phyloP scores from a whole-genome alignment of 2,329 filamentous ascomycete genomes.

The Ophiognomonia clavigignenti-juglandacearum region DNA sequence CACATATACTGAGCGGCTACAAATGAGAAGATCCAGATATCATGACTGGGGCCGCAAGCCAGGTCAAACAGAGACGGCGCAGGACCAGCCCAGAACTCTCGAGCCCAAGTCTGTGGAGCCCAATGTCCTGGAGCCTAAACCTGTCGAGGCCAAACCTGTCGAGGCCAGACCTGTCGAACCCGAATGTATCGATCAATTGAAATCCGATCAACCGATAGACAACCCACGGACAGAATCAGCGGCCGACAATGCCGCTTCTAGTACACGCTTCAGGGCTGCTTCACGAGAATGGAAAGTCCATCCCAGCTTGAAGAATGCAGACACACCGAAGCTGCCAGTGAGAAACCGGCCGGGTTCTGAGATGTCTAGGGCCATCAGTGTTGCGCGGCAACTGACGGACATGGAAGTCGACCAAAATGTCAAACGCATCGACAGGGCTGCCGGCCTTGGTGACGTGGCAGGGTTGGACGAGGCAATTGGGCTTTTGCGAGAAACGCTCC shows the following conservation, averaged over 20 bases:
- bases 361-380: background rate
- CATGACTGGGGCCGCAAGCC: background rate
- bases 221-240: no score
- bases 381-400: background rate
- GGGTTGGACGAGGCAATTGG: slow-evolving; percentile 1
- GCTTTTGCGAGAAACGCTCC: background rate
- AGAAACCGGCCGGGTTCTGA: background rate
- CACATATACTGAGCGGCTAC: background rate
- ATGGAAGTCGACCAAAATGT: slow-evolving; percentile 4
- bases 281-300: background rate
- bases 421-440: slow-evolving; percentile 3
- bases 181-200: no score
- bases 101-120: background rate
- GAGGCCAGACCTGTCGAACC: no score
- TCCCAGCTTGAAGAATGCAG: background rate
- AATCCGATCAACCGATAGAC: no score
- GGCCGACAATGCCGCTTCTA: no score
- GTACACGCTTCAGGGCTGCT: no score
- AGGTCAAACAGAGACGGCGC: background rate
- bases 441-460: background rate
- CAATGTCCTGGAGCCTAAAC: no score
- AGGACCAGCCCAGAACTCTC: background rate
- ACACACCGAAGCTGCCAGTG: background rate
- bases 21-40: background rate
- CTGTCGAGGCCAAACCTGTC: no score